phyloP scores from a whole-genome alignment of 306 rosid species.

The Vigna radiata region DNA sequence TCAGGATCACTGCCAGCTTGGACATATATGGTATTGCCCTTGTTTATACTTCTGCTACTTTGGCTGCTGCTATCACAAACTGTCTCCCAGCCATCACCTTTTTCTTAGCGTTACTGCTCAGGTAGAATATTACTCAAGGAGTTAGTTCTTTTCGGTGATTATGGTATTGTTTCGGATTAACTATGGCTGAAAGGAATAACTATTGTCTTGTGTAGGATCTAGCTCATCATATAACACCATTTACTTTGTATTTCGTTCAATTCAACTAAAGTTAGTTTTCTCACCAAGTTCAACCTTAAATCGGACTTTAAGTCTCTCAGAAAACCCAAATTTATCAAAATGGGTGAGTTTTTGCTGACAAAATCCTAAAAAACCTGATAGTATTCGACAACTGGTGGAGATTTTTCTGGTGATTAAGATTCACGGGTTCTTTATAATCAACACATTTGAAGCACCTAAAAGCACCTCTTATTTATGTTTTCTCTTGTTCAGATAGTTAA shows the following conservation, averaged over 20 bases:
- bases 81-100: constrained; percentile 87
- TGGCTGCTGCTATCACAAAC: constrained; percentile 81
- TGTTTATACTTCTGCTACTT: constrained; percentile 71
- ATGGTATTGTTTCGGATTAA: no score
- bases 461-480: neutral
- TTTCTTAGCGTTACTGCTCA: constrained; percentile 70
- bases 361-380: constrained; percentile 1
- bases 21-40: constrained; percentile 67
- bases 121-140: constrained; percentile 48
- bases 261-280: constrained; percentile 12
- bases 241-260: neutral
- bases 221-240: neutral
- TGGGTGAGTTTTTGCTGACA: neutral
- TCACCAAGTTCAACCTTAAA: constrained; percentile 3
- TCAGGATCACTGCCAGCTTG: constrained; percentile 70
- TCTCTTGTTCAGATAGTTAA: no score
- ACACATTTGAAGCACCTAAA: neutral
- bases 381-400: neutral
- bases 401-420: neutral
- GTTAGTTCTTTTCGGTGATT: neutral
- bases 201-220: neutral
- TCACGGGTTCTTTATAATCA: neutral
- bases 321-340: neutral
- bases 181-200: no score
- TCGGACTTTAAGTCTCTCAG: constrained; percentile 10